Percentiles rank a stretch among this genome's conserved stretches.
Conservation (phyloP, 2,329 filamentous ascomycete genomes). For the Colletotrichum acutatum region DNA sequence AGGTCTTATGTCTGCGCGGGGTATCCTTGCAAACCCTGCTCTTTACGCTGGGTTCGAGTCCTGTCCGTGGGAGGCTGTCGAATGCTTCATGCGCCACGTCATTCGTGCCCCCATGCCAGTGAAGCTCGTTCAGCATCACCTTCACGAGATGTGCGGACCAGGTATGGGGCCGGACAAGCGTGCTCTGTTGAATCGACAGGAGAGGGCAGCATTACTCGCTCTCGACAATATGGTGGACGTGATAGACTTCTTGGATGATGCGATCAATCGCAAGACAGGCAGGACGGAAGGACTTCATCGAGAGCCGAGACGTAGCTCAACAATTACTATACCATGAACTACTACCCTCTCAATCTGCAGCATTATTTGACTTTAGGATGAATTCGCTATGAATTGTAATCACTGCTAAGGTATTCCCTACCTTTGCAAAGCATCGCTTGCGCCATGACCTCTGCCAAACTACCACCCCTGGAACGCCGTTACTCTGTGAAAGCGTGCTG, state of each 20-base stretch:
- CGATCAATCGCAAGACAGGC: constrained; percentile 46
- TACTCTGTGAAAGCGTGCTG: constrained; percentile 5
- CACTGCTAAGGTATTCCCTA: constrained; percentile 17
- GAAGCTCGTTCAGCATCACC: constrained; percentile 73
- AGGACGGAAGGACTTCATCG: constrained; percentile 26
- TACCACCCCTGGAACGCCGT: constrained; percentile 16
- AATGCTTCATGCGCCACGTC: constrained; percentile 69
- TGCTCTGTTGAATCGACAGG: constrained; percentile 65
- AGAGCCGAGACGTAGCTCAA: constrained; percentile 16
- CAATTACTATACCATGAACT: constrained; percentile 8
- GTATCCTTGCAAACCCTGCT: constrained; percentile 74
- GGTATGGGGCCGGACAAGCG: constrained; percentile 65
- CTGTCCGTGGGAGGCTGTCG: constrained; percentile 72
- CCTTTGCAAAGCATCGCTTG: constrained; percentile 16
- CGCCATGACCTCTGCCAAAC: constrained; percentile 12
- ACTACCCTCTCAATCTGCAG: background rate
- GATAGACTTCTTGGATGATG: constrained; percentile 69
- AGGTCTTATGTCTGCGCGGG: constrained; percentile 78
- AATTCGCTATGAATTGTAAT: constrained; percentile 6
- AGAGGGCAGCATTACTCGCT: constrained; percentile 61
- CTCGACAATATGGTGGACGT: constrained; percentile 66
- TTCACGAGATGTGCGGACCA: constrained; percentile 73
- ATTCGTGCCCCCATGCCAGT: constrained; percentile 69
- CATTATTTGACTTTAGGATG: background rate
- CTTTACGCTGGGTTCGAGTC: constrained; percentile 67